phyloP scores from a whole-genome alignment of 129 eudicot species.

The Centella asiatica region DNA sequence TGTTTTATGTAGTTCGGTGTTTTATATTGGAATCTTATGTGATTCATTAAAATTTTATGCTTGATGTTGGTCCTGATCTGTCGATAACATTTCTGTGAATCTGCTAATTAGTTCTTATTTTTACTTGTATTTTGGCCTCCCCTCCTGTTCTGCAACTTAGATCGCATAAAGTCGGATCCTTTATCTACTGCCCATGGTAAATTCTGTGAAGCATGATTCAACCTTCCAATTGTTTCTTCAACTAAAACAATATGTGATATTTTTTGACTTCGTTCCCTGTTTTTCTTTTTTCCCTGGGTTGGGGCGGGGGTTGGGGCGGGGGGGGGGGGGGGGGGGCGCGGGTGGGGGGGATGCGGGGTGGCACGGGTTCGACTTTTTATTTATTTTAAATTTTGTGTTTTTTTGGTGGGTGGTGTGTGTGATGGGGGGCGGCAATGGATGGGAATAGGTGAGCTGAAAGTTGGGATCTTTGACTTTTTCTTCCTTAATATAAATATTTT shows the following conservation, averaged over 20 bases:
- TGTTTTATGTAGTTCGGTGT: constrained; percentile 1
- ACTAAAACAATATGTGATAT: neutral
- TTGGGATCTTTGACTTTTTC: constrained; percentile 6
- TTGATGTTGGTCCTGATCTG: constrained; percentile 9
- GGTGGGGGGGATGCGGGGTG: no score
- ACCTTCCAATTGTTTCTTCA: neutral
- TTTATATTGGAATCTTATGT: no score
- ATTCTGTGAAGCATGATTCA: neutral
- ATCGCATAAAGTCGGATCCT: neutral
- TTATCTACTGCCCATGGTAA: neutral
- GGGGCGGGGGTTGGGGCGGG: no score
- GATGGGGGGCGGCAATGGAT: no score
- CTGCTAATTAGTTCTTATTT: neutral
- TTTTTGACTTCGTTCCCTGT: neutral
- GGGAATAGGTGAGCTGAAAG: constrained; percentile 12
- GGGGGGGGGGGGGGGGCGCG: no score
- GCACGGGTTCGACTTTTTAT: neutral
- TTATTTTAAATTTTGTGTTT: neutral
- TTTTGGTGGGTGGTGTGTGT: neutral
- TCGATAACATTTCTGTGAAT: neutral
- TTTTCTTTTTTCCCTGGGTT: no score
- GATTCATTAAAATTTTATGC: neutral
- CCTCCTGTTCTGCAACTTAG: no score
- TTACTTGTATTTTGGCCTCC: neutral
- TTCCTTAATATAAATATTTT: no score